Evolutionary conservation across 495 filamentous ascomycete species (phyloP), one percentile per base, ranked within the genome.

Genomic region (Xylaria nigripes): DNA sequence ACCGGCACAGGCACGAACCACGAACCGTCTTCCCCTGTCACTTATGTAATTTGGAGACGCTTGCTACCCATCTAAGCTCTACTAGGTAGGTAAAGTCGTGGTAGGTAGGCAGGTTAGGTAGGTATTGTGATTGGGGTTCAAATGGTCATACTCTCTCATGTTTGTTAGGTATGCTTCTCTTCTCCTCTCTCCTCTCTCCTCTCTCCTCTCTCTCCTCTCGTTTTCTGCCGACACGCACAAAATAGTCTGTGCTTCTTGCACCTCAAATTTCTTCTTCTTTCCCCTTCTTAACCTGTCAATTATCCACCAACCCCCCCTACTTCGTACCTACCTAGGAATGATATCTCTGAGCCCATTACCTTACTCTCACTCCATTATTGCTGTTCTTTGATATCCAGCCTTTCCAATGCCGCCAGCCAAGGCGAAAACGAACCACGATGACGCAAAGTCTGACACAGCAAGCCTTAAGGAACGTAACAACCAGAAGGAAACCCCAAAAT

Each of bases 381-480:
- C 54, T 40, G 53, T 60, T 61, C 61, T 64, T 58, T 62, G 49
- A 61, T 62, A 56, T 16, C 34, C 38, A 51, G 43, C 27, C 9
- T 55, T 46, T 53, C 47, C 45, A 61, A 66, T 68, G 63, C 61
- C 62, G 36, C 57, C 62, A 25, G 60, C 62, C 57, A 64, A 63
- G 50, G 59, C 56, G 55, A 60, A 61, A 56, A 54, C 57, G 46
- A 77, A 65, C 47, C 73, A 74, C 55, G 74, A 78, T 58, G 74
- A 78, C 60, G 22, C 66, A 50, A 78, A 76, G 64, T 61, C 71
- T 49, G 74, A 76, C 53, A 69, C 67, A 3, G 62, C 69, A 13
- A 66, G 64, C 47, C 34, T 62, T 34, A 74, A 74, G 53, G 73
- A 76, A n/a, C 72, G 73, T 56, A 74, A 72, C 47, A 69, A 70